phyloP scores from a whole-genome alignment of 2,329 filamentous ascomycete species.

The Lizonia empirigonia region DNA sequence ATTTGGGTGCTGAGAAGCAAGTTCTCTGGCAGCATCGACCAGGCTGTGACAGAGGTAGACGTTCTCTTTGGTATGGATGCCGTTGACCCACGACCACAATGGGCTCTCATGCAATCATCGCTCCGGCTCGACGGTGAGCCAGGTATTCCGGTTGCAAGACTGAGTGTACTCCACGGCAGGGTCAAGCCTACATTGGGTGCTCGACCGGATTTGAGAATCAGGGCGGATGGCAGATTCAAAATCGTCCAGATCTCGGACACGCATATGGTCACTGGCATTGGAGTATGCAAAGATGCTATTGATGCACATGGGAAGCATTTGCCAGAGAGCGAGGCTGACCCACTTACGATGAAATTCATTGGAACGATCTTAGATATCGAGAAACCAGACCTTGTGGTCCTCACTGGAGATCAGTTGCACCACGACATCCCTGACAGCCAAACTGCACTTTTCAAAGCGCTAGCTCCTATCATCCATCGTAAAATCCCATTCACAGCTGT shows the following conservation, averaged over 20 bases:
- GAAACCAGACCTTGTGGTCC: constrained; percentile 63
- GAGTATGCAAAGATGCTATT: constrained; percentile 80
- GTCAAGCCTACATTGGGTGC: constrained; percentile 67
- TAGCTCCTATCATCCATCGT: constrained; percentile 54
- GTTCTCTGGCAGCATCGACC: constrained; percentile 69
- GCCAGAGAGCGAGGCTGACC: constrained; percentile 85
- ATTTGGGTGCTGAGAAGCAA: constrained; percentile 69
- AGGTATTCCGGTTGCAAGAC: constrained; percentile 61
- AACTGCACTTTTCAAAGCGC: constrained; percentile 18
- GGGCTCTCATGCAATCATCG: constrained; percentile 66
- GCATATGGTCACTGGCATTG: constrained; percentile 86
- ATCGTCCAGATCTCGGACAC: constrained; percentile 91
- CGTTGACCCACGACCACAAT: constrained; percentile 81
- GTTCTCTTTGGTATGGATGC: constrained; percentile 87
- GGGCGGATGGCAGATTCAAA: constrained; percentile 88
- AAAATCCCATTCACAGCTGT: constrained; percentile 67
- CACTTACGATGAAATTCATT: constrained; percentile 81
- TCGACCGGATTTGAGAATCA: constrained; percentile 63
- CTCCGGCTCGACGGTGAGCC: constrained; percentile 44
- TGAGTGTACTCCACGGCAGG: constrained; percentile 76
- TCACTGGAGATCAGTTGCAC: constrained; percentile 74
- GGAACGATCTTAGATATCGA: constrained; percentile 62
- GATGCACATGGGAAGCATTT: constrained; percentile 68
- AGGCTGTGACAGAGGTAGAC: constrained; percentile 78
- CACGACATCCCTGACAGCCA: constrained; percentile 61